Percentiles rank a stretch among this genome's conserved stretches.
Evolutionary conservation across 73 alveolate genomes (phyloP).

Genomic region (Strombidium stylifer): DNA sequence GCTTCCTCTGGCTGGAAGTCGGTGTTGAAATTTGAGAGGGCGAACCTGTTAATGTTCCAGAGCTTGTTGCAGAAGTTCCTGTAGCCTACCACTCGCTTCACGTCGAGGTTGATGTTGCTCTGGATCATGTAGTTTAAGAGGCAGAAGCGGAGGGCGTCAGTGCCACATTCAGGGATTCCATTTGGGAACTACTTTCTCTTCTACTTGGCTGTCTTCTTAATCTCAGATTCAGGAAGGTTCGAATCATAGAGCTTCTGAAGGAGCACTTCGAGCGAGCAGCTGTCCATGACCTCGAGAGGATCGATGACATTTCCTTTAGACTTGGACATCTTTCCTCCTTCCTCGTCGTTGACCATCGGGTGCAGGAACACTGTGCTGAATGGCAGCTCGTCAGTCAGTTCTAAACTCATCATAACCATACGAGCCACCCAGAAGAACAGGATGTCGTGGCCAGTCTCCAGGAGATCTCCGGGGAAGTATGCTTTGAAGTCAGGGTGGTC

Average conservation of each 20-base stretch:
- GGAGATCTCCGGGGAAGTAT: conserved; percentile 94
- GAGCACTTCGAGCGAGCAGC: conserved; percentile 78
- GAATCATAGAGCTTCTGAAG: conserved; percentile 86
- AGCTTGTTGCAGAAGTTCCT: conserved; percentile 93
- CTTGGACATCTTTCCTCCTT: conserved; percentile 97
- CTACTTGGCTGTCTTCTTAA: conserved; percentile 63
- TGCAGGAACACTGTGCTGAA: conserved; percentile 94
- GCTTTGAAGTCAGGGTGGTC: conserved; percentile 91
- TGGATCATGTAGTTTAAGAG: conserved; percentile 93
- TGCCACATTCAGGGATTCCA: conserved; percentile 99
- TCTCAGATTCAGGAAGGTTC: conserved; percentile 87
- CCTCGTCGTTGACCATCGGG: conserved; percentile 92
- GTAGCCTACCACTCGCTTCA: conserved; percentile 94
- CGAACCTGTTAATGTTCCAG: conserved; percentile 92
- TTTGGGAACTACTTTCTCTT: conserved; percentile 92
- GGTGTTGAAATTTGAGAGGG: conserved; percentile 70
- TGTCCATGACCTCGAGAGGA: conserved; percentile 97
- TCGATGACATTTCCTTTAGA: conserved; percentile 98
- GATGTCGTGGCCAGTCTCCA: conserved; percentile 99
- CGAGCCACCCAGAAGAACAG: conserved; percentile 99
- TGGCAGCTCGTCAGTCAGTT: conserved; percentile 94
- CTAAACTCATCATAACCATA: conserved; percentile 97
- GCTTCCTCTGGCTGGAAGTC: conserved; percentile 67
- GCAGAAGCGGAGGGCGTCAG: conserved; percentile 98
- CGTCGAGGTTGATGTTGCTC: conserved; percentile 93